phyloP scores from a whole-genome alignment of 148 eudicot genomes.

The Chenopodium album region DNA sequence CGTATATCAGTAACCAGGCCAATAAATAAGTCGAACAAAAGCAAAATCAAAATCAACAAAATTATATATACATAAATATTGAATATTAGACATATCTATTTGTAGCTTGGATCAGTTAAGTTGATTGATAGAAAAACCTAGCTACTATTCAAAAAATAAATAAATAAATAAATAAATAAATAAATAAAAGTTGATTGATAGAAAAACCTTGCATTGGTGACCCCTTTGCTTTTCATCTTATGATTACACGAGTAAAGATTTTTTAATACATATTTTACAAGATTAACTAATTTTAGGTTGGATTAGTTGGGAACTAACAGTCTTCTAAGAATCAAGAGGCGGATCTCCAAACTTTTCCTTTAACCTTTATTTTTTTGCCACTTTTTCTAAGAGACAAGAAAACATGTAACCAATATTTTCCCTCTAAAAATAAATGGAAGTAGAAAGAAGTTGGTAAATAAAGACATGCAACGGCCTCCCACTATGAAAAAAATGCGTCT shows the following conservation, averaged over 20 bases:
- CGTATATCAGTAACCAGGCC: too few species aligned
- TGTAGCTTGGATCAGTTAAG: too few species aligned
- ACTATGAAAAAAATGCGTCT: neutral
- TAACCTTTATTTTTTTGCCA: neutral
- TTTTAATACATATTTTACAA: too few species aligned
- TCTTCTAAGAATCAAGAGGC: neutral
- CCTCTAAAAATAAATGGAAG: neutral
- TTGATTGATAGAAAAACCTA: neutral
- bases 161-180: too few species aligned
- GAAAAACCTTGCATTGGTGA: neutral
- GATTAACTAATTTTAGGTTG: neutral
- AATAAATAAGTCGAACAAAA: too few species aligned
- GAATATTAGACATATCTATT: too few species aligned
- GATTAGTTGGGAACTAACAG: slow-evolving; percentile 6
- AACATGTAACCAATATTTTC: neutral
- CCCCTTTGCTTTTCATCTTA: neutral
- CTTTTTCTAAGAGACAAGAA: neutral
- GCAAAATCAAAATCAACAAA: too few species aligned
- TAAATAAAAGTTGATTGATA: too few species aligned
- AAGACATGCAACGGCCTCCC: neutral
- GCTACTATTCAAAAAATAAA: too few species aligned
- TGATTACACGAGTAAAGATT: neutral
- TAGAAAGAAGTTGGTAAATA: neutral
- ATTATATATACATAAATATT: too few species aligned
- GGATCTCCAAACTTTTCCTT: neutral